phyloP scores from a whole-genome alignment of 2,329 filamentous ascomycete genomes.

The Colletotrichum sp. region DNA sequence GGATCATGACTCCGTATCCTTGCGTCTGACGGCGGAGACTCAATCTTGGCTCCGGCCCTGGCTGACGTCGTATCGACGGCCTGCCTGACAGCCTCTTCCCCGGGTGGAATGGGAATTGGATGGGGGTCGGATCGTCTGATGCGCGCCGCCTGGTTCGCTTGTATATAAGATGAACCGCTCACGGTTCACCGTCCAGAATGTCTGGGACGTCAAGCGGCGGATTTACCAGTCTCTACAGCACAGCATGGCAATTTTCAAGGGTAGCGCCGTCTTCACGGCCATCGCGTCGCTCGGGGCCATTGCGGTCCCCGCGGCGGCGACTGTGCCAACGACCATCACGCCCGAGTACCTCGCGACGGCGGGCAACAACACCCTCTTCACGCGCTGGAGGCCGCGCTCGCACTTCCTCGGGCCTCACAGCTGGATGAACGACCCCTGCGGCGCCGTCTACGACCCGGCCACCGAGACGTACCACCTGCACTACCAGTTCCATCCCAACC shows the following conservation, averaged over 20 bases:
- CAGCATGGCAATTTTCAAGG: constrained; percentile 18
- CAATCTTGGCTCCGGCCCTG: constrained; percentile 12
- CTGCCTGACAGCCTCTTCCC: not conserved
- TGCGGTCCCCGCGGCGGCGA: not conserved
- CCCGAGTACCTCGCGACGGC: constrained; percentile 10
- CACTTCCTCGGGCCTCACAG: constrained; percentile 59
- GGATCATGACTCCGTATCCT: constrained; percentile 15
- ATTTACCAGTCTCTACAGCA: not conserved
- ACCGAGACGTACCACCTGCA: constrained; percentile 68
- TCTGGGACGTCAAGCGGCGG: constrained; percentile 1
- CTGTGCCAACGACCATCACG: constrained; percentile 5
- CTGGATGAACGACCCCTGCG: constrained; percentile 70
- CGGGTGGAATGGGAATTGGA: not conserved
- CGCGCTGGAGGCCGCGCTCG: constrained; percentile 20
- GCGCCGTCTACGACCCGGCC: constrained; percentile 59
- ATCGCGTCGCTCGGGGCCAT: constrained; percentile 16
- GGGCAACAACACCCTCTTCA: constrained; percentile 23
- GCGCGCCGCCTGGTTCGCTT: not conserved
- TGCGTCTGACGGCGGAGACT: not conserved
- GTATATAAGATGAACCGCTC: constrained; percentile 15
- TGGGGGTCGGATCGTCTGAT: not conserved
- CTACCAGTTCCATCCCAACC: constrained; percentile 59
- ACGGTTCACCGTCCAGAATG: not conserved
- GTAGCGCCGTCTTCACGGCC: constrained; percentile 19
- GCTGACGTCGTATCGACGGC: constrained; percentile 9